A percentile compares a stretch with the other conserved stretches of the same genome.
Evolutionary conservation across 257 asterid species (phyloP).

Genomic region (Fraxinus americana): DNA sequence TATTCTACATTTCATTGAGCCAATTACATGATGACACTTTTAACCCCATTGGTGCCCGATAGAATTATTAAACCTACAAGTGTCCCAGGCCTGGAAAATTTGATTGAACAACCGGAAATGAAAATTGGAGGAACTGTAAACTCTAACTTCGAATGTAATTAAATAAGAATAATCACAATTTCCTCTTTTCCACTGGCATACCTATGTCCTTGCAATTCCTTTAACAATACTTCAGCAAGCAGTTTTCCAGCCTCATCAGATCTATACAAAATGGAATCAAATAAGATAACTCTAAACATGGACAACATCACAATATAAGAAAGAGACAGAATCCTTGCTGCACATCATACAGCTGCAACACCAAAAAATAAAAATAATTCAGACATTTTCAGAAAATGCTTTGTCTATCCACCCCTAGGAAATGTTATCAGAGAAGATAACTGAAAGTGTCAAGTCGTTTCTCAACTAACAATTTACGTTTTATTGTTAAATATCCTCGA

Average conservation of each 20-base stretch:
- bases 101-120: slow-evolving; percentile 18
- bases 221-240: slow-evolving; percentile 83
- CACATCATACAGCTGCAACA: background rate
- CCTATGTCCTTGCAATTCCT: slow-evolving; percentile 90
- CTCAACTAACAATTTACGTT: background rate
- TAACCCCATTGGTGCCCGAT: too few relatives aligned
- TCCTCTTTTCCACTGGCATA: slow-evolving; percentile 14
- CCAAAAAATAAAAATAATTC: background rate
- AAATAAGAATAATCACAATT: slow-evolving; percentile 5
- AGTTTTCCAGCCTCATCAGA: slow-evolving; percentile 90
- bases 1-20: too few relatives aligned
- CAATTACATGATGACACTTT: too few relatives aligned
- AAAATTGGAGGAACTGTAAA: slow-evolving; percentile 19
- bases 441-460: slow-evolving; percentile 4
- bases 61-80: slow-evolving; percentile 47
- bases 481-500: slow-evolving; percentile 10
- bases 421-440: slow-evolving; percentile 5
- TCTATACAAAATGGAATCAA: slow-evolving; percentile 45
- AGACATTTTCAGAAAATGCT: background rate
- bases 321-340: background rate
- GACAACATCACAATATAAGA: slow-evolving; percentile 14
- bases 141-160: slow-evolving; percentile 12
- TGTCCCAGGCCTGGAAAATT: slow-evolving; percentile 88
- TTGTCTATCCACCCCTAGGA: background rate
- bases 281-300: background rate